Conservation (phyloP, 2,329 filamentous ascomycete genomes). For the Chrysosporium queenslandicum region DNA sequence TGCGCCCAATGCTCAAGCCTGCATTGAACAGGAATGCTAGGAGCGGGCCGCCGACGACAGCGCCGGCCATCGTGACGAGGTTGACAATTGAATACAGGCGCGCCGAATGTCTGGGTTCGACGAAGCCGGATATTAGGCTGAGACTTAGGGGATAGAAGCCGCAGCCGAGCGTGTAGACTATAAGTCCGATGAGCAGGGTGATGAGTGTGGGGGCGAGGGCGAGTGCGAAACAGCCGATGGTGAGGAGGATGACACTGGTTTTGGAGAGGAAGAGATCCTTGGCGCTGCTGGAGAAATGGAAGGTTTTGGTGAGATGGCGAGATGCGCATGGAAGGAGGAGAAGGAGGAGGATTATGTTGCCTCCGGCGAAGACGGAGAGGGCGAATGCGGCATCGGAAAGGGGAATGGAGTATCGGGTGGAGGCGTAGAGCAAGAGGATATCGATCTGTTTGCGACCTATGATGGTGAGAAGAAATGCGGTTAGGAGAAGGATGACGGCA, state of each 20-base stretch:
- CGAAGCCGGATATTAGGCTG: constrained; percentile 40
- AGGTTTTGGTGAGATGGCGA: constrained; percentile 25
- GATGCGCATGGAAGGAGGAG: constrained; percentile 38
- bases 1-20: constrained; percentile 36
- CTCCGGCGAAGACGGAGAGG: constrained; percentile 39
- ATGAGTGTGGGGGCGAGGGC: constrained; percentile 37
- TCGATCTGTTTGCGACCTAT: constrained; percentile 40
- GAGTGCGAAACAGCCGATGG: constrained; percentile 38
- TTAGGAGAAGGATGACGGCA: constrained; percentile 36
- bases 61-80: constrained; percentile 40
- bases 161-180: constrained; percentile 41
- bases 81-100: constrained; percentile 43
- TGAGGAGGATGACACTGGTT: constrained; percentile 36
- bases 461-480: constrained; percentile 41
- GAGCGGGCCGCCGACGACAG: constrained; percentile 39
- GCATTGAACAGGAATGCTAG: constrained; percentile 40
- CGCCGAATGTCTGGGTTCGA: constrained; percentile 41
- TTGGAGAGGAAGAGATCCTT: constrained; percentile 42
- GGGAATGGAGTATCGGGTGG: constrained; percentile 42
- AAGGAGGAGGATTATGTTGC: constrained; percentile 41
- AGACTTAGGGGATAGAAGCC: constrained; percentile 41
- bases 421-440: constrained; percentile 44
- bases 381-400: constrained; percentile 37
- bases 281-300: constrained; percentile 26
- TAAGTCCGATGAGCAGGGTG: constrained; percentile 36